Percentiles rank a stretch among this genome's conserved stretches.
These are phyloP conservation scores for Cyclocybe cylindracea DNA, from an alignment of 768 basidiomycete species.

Conservation along the genomic window DNA sequence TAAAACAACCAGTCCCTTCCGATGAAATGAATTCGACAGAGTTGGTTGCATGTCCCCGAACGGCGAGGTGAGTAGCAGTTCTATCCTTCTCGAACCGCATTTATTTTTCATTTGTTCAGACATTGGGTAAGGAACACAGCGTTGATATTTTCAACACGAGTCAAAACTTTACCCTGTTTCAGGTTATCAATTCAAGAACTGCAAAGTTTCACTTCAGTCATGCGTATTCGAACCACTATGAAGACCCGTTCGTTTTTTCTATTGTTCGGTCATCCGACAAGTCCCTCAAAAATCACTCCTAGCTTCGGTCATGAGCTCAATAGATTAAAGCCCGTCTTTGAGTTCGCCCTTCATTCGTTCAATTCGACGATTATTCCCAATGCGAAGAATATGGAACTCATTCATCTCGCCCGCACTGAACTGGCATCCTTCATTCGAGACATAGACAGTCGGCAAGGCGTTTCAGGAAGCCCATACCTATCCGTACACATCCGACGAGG, in stretches of 20 bases:
- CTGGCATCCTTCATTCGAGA: constrained; percentile 28
- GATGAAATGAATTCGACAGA: constrained; percentile 37
- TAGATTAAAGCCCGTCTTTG: constrained; percentile 57
- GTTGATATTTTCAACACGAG: not conserved
- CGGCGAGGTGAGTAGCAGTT: constrained; percentile 50
- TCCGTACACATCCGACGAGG: constrained; percentile 67
- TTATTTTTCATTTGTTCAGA: constrained; percentile 31
- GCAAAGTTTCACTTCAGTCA: constrained; percentile 66
- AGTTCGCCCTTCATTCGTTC: constrained; percentile 48
- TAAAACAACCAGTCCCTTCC: not conserved
- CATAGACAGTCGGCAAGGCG: constrained; percentile 1
- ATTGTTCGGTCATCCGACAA: not conserved
- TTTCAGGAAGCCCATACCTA: constrained; percentile 36
- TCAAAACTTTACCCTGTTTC: not conserved
- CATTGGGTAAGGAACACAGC: constrained; percentile 54
- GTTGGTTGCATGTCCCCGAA: constrained; percentile 71
- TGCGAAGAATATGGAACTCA: constrained; percentile 42
- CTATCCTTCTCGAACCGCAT: not conserved
- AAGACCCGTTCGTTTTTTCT: constrained; percentile 54
- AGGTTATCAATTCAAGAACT: constrained; percentile 67
- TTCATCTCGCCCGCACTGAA: constrained; percentile 50
- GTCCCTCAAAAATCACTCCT: constrained; percentile 5
- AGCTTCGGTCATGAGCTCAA: constrained; percentile 59
- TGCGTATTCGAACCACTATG: constrained; percentile 55
- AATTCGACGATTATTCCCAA: constrained; percentile 55